phyloP scores from a whole-genome alignment of 208 protist species.

The Leishmania aethiopica region DNA sequence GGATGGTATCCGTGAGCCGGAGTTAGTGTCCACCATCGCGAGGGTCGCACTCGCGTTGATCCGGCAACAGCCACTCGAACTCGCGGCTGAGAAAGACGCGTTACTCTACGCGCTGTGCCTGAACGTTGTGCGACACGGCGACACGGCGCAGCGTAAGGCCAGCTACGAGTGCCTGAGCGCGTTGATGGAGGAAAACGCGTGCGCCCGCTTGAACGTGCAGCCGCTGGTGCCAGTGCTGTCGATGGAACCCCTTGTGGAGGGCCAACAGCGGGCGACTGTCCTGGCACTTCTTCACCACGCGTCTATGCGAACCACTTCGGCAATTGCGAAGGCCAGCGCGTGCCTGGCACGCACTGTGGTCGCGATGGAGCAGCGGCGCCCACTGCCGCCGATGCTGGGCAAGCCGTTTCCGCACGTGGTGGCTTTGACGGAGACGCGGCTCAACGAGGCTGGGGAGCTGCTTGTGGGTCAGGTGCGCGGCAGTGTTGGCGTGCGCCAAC shows the following conservation, averaged over 20 bases:
- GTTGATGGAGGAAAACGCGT: conserved; percentile 61
- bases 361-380: conserved; percentile 54
- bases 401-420: conserved; percentile 70
- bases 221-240: conserved; percentile 45
- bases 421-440: conserved; percentile 66
- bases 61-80: conserved; percentile 32
- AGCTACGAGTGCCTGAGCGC: conserved; percentile 59
- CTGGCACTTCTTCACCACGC: conserved; percentile 65
- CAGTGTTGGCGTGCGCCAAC: conserved; percentile 67
- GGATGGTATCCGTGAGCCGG: conserved; percentile 36
- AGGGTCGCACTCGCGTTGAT: conserved; percentile 69
- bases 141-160: conserved; percentile 47
- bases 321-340: conserved; percentile 56
- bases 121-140: conserved; percentile 38
- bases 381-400: conserved; percentile 57
- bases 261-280: conserved; percentile 70
- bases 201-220: conserved; percentile 43
- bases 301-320: conserved; percentile 33
- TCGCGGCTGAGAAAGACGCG: conserved; percentile 44
- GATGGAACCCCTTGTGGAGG: conserved; percentile 54
- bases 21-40: conserved; percentile 52
- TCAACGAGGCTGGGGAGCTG: conserved; percentile 76
- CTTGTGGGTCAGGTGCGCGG: conserved; percentile 86
- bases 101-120: conserved; percentile 76
- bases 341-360: conserved; percentile 59